Conservation (phyloP, 352 stramenopile species). For the Phytophthora hibernalis region DNA sequence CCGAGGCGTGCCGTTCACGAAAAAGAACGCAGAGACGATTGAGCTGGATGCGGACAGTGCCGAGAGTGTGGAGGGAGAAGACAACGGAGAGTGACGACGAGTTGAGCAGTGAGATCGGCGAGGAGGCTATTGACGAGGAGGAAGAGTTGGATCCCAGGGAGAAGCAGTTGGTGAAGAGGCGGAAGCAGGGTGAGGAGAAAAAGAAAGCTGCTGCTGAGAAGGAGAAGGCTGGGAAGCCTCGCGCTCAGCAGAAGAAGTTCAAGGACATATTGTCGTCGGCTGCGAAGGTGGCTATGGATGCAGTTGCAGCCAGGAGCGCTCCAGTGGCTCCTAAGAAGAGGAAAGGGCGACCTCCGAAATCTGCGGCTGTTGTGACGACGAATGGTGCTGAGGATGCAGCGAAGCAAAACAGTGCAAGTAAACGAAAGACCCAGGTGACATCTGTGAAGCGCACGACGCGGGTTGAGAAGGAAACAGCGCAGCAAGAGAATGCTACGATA, state of each 20-base stretch:
- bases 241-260: slow-evolving; percentile 6
- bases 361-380: neutral
- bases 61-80: slow-evolving; percentile 14
- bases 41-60: slow-evolving; percentile 28
- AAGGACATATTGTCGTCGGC: slow-evolving; percentile 5
- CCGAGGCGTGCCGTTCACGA: slow-evolving; percentile 29
- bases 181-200: neutral
- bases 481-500: neutral
- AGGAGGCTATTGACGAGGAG: neutral
- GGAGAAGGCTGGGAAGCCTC: neutral
- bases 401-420: neutral
- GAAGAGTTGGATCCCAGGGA: neutral
- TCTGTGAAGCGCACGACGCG: neutral
- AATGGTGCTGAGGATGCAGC: neutral
- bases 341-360: slow-evolving; percentile 12
- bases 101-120: neutral
- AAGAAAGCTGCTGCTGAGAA: slow-evolving; percentile 1
- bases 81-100: slow-evolving; percentile 6
- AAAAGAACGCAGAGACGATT: slow-evolving; percentile 31
- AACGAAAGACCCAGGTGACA: neutral
- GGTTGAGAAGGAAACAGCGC: slow-evolving; percentile 2
- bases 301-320: slow-evolving; percentile 2
- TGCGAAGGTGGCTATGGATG: slow-evolving; percentile 14
- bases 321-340: slow-evolving; percentile 16
- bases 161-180: neutral